phyloP scores from a whole-genome alignment of 345 rosid genomes.

The Balakata baccata region DNA sequence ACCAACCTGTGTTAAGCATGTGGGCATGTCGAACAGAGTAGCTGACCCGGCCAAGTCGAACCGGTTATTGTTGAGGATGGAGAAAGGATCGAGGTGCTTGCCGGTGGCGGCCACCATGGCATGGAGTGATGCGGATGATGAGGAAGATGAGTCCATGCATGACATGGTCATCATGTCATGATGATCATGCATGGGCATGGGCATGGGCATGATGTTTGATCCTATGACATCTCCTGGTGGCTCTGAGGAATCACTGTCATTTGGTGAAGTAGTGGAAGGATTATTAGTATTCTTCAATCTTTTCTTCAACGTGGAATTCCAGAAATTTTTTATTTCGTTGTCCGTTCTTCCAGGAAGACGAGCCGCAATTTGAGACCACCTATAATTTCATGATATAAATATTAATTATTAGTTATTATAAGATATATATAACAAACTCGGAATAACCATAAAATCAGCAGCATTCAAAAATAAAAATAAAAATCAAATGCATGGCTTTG shows the following conservation, averaged over 20 bases:
- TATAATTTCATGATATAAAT: slow-evolving; percentile 10
- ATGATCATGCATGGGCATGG: slow-evolving; percentile 47
- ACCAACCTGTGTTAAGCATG: slow-evolving; percentile 33
- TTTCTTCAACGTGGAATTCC: slow-evolving; percentile 87
- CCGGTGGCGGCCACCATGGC: slow-evolving; percentile 18
- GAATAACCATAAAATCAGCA: not conserved
- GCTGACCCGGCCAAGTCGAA: slow-evolving; percentile 36
- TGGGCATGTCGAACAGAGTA: slow-evolving; percentile 33
- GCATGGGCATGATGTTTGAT: slow-evolving; percentile 38
- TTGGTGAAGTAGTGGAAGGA: slow-evolving; percentile 49
- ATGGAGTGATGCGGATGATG: slow-evolving; percentile 45
- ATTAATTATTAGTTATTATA: not conserved
- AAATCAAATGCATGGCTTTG: slow-evolving; percentile 13
- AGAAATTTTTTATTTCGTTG: slow-evolving; percentile 89
- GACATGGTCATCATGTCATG: slow-evolving; percentile 39
- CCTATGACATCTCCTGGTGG: slow-evolving; percentile 37
- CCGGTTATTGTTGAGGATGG: slow-evolving; percentile 27
- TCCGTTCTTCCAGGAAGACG: slow-evolving; percentile 90
- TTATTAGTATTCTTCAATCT: slow-evolving; percentile 39
- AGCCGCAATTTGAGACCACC: slow-evolving; percentile 96
- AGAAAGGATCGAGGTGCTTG: slow-evolving; percentile 47
- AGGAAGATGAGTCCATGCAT: slow-evolving; percentile 51
- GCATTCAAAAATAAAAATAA: too few species aligned
- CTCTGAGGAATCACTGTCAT: slow-evolving; percentile 58
- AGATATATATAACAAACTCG: not conserved